Conservation (phyloP, 177 flowering plant species). For the Vitis hybrid region DNA sequence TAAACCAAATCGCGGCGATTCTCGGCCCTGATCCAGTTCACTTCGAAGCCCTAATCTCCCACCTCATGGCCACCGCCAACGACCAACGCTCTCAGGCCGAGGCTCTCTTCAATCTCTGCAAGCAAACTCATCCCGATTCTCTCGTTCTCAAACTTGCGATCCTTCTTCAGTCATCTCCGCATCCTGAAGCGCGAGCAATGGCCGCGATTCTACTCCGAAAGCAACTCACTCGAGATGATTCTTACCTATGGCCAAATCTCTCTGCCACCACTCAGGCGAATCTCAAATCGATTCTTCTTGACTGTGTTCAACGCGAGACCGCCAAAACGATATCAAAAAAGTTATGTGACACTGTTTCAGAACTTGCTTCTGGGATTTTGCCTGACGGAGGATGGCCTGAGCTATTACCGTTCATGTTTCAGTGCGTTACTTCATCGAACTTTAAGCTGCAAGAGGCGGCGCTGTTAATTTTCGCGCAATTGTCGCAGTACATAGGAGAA, state of each 20-base stretch:
- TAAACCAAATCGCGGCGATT: constrained; percentile 47
- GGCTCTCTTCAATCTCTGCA: constrained; percentile 53
- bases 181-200: constrained; percentile 56
- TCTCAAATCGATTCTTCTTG: constrained; percentile 40
- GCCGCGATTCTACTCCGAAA: constrained; percentile 63
- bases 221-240: constrained; percentile 54
- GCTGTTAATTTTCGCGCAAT: constrained; percentile 53
- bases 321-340: constrained; percentile 52
- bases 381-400: constrained; percentile 61
- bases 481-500: constrained; percentile 59
- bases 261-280: constrained; percentile 39
- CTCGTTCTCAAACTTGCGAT: constrained; percentile 51
- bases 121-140: constrained; percentile 51
- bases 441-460: constrained; percentile 53
- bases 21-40: constrained; percentile 50
- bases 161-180: constrained; percentile 43
- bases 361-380: constrained; percentile 53
- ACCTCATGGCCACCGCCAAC: constrained; percentile 61
- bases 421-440: constrained; percentile 48
- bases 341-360: constrained; percentile 59
- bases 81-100: constrained; percentile 64
- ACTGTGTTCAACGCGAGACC: constrained; percentile 39
- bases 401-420: constrained; percentile 57
- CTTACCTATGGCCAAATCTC: constrained; percentile 55
- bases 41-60: constrained; percentile 59